Percentiles rank a stretch among this genome's conserved stretches.
Evolutionary conservation across 192 early-diverging fungal genomes (phyloP).

Genomic region (Backusella parvicylindrica): DNA sequence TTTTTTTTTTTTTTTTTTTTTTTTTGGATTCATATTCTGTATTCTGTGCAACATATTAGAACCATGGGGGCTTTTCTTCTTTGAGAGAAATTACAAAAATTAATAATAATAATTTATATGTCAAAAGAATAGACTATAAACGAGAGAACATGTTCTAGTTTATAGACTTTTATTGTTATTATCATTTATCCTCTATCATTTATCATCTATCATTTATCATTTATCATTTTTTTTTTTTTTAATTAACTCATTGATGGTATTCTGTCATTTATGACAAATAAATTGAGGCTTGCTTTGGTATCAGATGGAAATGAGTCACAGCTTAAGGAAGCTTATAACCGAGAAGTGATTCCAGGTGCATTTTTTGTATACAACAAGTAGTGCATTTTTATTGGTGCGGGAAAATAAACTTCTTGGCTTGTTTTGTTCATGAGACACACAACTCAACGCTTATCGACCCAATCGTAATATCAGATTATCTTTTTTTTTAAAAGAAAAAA

Average conservation of each 20-base stretch:
- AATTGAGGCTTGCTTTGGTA: neutral
- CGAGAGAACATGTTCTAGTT: neutral
- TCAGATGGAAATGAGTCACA: neutral
- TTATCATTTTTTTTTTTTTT: neutral
- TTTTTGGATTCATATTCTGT: constrained; percentile 1
- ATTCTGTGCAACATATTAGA: neutral
- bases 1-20: neutral
- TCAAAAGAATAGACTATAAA: neutral
- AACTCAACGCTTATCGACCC: constrained; percentile 2
- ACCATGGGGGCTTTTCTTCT: neutral
- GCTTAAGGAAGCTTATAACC: neutral
- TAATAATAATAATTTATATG: neutral
- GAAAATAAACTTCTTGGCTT: neutral
- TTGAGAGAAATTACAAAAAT: neutral
- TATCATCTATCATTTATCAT: neutral
- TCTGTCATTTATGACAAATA: neutral
- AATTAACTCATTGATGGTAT: neutral
- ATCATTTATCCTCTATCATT: neutral
- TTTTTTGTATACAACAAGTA: neutral
- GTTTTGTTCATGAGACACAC: constrained; percentile 8
- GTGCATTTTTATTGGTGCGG: neutral
- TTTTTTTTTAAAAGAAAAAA: neutral
- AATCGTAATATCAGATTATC: constrained; percentile 3
- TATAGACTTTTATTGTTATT: neutral
- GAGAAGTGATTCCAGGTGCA: neutral